Evolutionary conservation across 257 asterid species (phyloP), one percentile per base, ranked within the genome.

Genomic region (Plantago elongata): DNA sequence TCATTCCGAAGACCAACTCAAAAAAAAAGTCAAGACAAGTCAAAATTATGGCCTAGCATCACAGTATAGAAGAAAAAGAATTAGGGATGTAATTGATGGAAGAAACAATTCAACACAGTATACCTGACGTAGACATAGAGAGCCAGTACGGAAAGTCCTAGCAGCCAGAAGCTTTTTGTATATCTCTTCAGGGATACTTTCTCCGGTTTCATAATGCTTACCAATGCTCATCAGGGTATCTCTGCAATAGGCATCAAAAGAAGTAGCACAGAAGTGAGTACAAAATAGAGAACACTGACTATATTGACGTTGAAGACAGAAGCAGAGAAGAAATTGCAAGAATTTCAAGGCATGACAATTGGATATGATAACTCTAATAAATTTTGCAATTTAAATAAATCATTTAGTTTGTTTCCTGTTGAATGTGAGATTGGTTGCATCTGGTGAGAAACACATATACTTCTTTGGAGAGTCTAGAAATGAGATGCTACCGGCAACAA

Each of bases 91-190:
- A 22, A 22, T 22, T 22, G 59, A 15, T 54, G 8, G 5, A 27
- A 34, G 40, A 34, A 34, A 34, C 40, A 34, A 7, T 34, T 34
- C 0, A 1, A 34, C 5, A 34, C 40, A 34, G 40, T 18, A 56
- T 56, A 89, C 99, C 97, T 92, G 99, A 70, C 96, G 88, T 67
- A 93, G 99, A 76, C 92, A 87, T 42, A 69, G 49, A 70, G 99
- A 81, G 63, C 99, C 99, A 58, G 99, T 96, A 72, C 95, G 97
- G 78, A 80, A 93, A 52, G 99, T 93, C 79, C 96, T 85, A 16
- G 99, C 97, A 66, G 97, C 95, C 61, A 93, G 99, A 79, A 93
- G 97, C 83, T 85, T 93, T 77, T 79, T 47, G 75, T 93, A 93
- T 68, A 89, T 82, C 69, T 71, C 96, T 78, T 93, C 97, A 27